Base-by-base conservation (phyloP, 176 grass and related monocot genomes). In the Otatea glauca region DNA sequence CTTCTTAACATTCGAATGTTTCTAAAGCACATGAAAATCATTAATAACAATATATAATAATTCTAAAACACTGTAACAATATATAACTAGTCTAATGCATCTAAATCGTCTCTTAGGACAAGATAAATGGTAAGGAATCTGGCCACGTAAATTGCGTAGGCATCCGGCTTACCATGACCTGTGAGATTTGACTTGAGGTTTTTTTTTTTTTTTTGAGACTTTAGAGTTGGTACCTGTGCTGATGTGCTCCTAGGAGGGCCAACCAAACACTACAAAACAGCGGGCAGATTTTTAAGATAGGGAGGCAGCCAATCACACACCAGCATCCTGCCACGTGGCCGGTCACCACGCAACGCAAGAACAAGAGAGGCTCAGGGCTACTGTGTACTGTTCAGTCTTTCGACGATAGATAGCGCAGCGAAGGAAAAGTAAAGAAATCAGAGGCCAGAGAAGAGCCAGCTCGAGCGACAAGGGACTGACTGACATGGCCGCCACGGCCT, bases 271-370 rank as follows among this genome's bases (percentile, higher is more conserved):
- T 42, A 12, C 14, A 62, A 84, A 45, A 34, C 43, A 17, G 70
- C 14, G 7, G 16, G 47, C 43, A 81, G 90, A 92, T 92, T 90
- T 82, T 44, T 20, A 37, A 84, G 92, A 92, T 94, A 90, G 79
- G 71, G 47, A 65, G 27, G 27, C 68, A 38, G 77, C 94, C 88
- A 97, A 97, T 97, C 72, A 80, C 49, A 76, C 27, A 37, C 45
- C 27, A 23, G 1, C 55, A 5, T 44, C 63, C 50, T 70, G 85
- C 82, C 88, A 89, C 49, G 60, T 87, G 89, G 85, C 60, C 50
- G 60, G 61, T 70, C 58, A 8, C 29, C 42, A 6, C 49, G 5
- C 74, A 38, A 32, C 29, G 29, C 29, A 29, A 29, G 29, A 63
- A 51, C 56, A 89, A 53, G 45, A 45, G 17, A 56, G 69, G 35